A percentile compares a stretch with the other conserved stretches of the same genome.
Conservation (phyloP, 768 basidiomycete species). For the Candolleomyces eurysporus region DNA sequence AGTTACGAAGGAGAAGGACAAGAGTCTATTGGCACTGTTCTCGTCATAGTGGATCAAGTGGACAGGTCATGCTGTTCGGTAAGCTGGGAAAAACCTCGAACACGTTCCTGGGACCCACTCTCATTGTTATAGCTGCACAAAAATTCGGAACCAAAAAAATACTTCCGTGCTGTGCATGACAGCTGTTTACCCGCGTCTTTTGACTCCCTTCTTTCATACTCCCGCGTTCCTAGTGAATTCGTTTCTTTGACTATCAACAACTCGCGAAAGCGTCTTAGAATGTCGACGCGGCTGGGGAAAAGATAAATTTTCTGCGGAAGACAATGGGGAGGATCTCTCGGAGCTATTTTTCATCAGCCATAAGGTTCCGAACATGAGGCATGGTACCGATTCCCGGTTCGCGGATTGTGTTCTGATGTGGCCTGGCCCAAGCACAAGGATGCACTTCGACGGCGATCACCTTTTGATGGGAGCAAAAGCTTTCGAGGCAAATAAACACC, state of each 20-base stretch:
- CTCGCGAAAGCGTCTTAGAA: too few relatives aligned
- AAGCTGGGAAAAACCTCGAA: background rate
- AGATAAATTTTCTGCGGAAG: background rate
- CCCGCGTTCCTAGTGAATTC: background rate
- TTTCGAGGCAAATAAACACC: background rate
- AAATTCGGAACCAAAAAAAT: background rate
- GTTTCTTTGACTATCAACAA: too few relatives aligned
- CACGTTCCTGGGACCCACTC: background rate
- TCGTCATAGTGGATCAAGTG: background rate
- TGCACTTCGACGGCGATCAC: background rate
- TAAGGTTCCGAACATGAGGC: conserved; percentile 2
- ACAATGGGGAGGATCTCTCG: background rate
- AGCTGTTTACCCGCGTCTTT: background rate
- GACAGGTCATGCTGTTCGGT: background rate
- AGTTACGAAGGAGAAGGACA: too few relatives aligned
- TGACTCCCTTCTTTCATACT: background rate
- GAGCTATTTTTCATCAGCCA: background rate
- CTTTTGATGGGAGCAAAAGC: background rate
- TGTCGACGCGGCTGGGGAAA: background rate
- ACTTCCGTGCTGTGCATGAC: background rate
- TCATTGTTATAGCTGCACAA: background rate
- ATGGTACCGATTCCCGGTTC: background rate
- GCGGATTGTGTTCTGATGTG: background rate
- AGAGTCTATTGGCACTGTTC: too few relatives aligned
- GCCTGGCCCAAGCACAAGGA: background rate